Percentiles rank a stretch among this genome's conserved stretches.
Evolutionary conservation across 2,329 filamentous ascomycete species (phyloP).

Genomic region (Rutstroemia sp.): DNA sequence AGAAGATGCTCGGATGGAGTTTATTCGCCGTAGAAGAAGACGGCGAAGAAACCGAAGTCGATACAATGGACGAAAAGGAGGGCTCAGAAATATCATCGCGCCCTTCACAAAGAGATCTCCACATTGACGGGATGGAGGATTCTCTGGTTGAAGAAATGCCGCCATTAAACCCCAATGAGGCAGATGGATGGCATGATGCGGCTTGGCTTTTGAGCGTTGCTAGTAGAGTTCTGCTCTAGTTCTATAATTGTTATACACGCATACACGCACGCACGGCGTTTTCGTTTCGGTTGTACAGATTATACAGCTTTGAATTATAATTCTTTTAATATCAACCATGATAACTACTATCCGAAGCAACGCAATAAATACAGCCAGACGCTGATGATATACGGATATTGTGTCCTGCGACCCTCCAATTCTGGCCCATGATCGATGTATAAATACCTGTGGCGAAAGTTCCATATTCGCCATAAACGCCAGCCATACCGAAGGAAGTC

Average conservation of each 20-base stretch:
- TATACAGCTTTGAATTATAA: conserved; percentile 1
- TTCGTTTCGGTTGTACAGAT: neutral
- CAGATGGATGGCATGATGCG: conserved; percentile 58
- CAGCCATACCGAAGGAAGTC: too few relatives aligned
- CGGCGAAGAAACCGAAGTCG: conserved; percentile 42
- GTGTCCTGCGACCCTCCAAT: neutral
- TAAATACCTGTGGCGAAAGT: neutral
- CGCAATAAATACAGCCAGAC: neutral
- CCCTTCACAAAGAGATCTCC: conserved; percentile 17
- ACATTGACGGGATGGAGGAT: conserved; percentile 16
- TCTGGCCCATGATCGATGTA: neutral
- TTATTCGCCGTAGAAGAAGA: conserved; percentile 56
- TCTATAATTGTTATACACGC: neutral
- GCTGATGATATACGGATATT: neutral
- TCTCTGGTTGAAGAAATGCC: conserved; percentile 40
- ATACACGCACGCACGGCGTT: neutral
- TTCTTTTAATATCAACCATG: conserved; percentile 1
- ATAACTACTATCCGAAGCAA: neutral
- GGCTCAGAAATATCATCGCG: conserved; percentile 25
- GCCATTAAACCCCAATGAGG: conserved; percentile 42
- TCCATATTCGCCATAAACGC: too few relatives aligned
- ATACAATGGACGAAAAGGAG: conserved; percentile 32
- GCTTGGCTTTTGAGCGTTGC: conserved; percentile 62
- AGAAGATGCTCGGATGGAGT: conserved; percentile 50
- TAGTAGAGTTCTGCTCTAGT: conserved; percentile 26